Evolutionary conservation across 306 rosid genomes (phyloP), one percentile per base, ranked within the genome.

Genomic region (Glycyrrhiza uralensis): DNA sequence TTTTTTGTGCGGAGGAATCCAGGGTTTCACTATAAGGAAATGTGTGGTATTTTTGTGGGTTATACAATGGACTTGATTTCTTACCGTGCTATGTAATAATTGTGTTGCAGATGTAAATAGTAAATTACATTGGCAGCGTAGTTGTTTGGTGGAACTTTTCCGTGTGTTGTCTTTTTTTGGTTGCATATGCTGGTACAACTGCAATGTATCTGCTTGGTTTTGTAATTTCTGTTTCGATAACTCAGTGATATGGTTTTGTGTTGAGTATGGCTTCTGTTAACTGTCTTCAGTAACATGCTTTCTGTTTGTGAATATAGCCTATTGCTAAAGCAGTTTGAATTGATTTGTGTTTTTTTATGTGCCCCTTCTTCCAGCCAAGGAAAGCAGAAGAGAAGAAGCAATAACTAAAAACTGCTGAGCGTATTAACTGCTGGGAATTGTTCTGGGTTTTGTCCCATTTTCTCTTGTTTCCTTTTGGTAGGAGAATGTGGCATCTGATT

Each of bases 381-480:
- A 93, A 93, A 91, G 97, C 97, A 33, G 88, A 87, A 81, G 97
- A 89, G 56, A 90, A 89, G 84, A 86, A 86, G 85, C 92, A 87
- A 66, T 91, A 65, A 49, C 75, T 57, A 6, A 65, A 50, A 73
- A 14, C 19, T 77, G 35, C 28, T 32, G 39, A 47, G 30, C 67
- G 4, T n/a, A 49, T 32, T 19, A 24, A 33, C 50, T 42, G 54
- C 72, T 7, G 17, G 41, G 65, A 50, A 56, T 32, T 75, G 42
- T 26, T 65, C 29, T 64, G 73, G 69, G 15, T 60, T 11, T 33
- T 19, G 65, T 54, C 62, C 36, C 17, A 11, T 32, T 22, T 47
- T 65, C 62, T 44, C 49, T n/a, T 41, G 24, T 57, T 66, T 74
- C 68, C 9, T 76, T 78, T 44, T 41, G 56, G 59, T 26, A 22